Base-by-base conservation (phyloP, 495 filamentous ascomycete species). In the Lepraria neglecta region DNA sequence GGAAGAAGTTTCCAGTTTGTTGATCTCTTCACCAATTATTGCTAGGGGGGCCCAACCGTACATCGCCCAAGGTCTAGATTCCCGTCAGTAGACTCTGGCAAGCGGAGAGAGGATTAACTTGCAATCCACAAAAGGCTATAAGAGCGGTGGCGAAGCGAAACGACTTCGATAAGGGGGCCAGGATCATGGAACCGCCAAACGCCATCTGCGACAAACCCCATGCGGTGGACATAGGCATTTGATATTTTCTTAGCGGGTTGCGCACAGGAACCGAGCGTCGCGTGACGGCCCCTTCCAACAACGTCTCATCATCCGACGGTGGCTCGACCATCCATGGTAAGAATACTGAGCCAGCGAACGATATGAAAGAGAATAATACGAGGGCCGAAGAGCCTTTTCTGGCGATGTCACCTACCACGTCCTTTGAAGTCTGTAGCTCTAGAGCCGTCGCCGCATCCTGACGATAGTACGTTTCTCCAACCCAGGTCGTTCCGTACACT, bases 11-110 rank as follows among this genome's bases (percentile, higher is more conserved):
- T 38, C 21, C 6, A 97, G 75, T 62, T 82, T 84, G 76, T 92
- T 97, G 65, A 97, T 94, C 71, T 96, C 92, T 35, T 96, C 80
- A n/a, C 92, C 92, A 68, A 97, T 84, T 67, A 95, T 95, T 7
- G 92, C 86, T 64, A 87, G 88, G 0, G 92, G 92, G 0, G 92
- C 92, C 91, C 92, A 96, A 61, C 78, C 83, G 59, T 82, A 81
- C 40, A 91, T 71, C 45, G 85, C 83, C 84, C 85, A 90, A 28
- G 88, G 83, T 27, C 85, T 83, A 4, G 44, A 51, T 21, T 38
- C 35, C 12, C 14, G 19, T 60, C 31, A 60, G 33, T 21, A 59
- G 9, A 9, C 19, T 28, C 42, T 19, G 7, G 6, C 30, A 12
- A 21, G 27, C 33, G 45, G 3, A 28, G 27, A 28, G 27, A 28